Base-by-base conservation (phyloP, 2,329 filamentous ascomycete genomes). In the Berkeleyomyces basicola region DNA sequence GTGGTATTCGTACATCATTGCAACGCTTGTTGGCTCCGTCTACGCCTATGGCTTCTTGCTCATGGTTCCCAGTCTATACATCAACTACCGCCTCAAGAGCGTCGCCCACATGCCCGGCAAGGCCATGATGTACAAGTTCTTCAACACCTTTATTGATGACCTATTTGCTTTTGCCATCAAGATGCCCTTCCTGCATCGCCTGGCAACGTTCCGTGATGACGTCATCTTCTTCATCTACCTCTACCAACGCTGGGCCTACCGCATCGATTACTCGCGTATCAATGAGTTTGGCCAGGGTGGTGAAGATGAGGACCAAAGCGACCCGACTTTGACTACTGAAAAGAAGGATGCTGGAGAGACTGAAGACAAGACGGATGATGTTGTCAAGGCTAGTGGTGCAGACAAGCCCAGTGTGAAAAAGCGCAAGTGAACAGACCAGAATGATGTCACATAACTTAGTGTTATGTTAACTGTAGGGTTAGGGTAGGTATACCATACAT, bases 131-230 rank as follows among this genome's bases (percentile, higher is more conserved):
- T 96, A 96, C 82, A 96, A 97, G 77, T 96, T 96, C 75, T 78
- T 97, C 67, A 96, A 97, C 77, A 97, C 93, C 4, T 99, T 99
- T 73, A 97, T 99, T 72, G 93, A 99, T 74, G 93, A 99, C 71
- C 79, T 99, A 40, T 99, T 99, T 71, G 93, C 93, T 1, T 99
- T 97, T 70, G 99, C 93, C 46, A 96, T 99, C 78, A 97, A 97
- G 77, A 99, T 99, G 93, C 93, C 93, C 0, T 83, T 91, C 66
- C 79, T 99, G 60, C 93, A 99, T 74, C 84, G 93, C 14, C 78
- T 99, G 59, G 90, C 93, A 0, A 97, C 93, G 0, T 81, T 99
- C 66, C 82, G 93, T 65, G 93, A 99, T 72, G 93, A 99, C 70
- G 80, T 99, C 67, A 97, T 99, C 71, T 99, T 99, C 80, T 99